phyloP scores from a whole-genome alignment of 2,329 filamentous ascomycete species.

The Bipolaris oryzae region DNA sequence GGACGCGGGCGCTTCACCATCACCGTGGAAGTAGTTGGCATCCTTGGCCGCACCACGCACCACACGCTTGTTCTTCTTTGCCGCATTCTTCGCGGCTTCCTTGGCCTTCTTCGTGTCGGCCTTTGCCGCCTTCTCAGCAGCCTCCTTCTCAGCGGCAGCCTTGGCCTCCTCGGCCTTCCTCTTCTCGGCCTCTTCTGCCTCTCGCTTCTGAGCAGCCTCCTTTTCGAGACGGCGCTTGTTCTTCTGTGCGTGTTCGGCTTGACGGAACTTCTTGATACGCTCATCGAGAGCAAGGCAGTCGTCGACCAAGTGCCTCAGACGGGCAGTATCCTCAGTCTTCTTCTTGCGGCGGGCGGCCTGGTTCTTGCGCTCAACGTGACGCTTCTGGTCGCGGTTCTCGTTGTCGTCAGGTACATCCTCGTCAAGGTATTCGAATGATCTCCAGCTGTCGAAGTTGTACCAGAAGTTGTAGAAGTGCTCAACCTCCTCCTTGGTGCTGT shows the following conservation, averaged over 20 bases:
- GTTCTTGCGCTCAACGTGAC: slow-evolving; percentile 98
- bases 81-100: slow-evolving; percentile 96
- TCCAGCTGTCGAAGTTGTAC: slow-evolving; percentile 99
- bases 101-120: slow-evolving; percentile 93
- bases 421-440: slow-evolving; percentile 96
- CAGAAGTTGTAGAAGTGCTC: slow-evolving; percentile 99
- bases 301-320: slow-evolving; percentile 88
- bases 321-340: slow-evolving; percentile 96
- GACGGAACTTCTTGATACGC: slow-evolving; percentile 96
- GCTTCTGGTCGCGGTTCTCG: slow-evolving; percentile 98
- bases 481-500: slow-evolving; percentile 85
- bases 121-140: slow-evolving; percentile 80
- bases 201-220: slow-evolving; percentile 88
- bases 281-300: slow-evolving; percentile 84
- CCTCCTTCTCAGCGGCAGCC: slow-evolving; percentile 82
- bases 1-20: slow-evolving; percentile 70
- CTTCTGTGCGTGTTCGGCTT: slow-evolving; percentile 90
- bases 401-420: slow-evolving; percentile 99
- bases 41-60: slow-evolving; percentile 94
- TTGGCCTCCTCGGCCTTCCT: slow-evolving; percentile 84
- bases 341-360: slow-evolving; percentile 97
- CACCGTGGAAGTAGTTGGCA: slow-evolving; percentile 87
- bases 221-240: slow-evolving; percentile 92
- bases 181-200: slow-evolving; percentile 81
- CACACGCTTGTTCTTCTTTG: slow-evolving; percentile 99